Evolutionary conservation across 2,329 filamentous ascomycete species (phyloP), one percentile per base, ranked within the genome.

Genomic region (Pseudopithomyces maydicus): DNA sequence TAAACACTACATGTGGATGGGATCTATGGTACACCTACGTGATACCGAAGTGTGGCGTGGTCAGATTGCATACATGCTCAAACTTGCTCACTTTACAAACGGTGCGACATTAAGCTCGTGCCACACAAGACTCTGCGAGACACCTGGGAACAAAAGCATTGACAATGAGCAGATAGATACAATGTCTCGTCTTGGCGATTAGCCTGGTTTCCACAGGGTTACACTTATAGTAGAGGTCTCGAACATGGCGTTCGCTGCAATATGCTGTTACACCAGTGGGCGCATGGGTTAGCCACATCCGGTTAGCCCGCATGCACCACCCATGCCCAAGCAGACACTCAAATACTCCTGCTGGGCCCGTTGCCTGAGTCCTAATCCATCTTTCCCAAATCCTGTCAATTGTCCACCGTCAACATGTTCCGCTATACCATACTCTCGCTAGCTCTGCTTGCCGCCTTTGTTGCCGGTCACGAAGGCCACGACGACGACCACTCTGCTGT

Each of bases 61-160:
- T 43, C 5, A 43, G 36, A 51, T 35, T 23, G 20, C 15, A 43
- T 51, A 51, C 48, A 29, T 41, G 48, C 48, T 42, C 48, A 51
- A 51, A 51, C 39, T 51, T 51, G 48, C 48, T 51, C 48, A 42
- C 15, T 22, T 22, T 2, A 11, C 17, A 35, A 11, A n/a, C 19
- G 6, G 8, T 8, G 26, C 26, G 26, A 29, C 44, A 14, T 35
- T 17, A 7, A 22, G 29, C 43, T 29, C 41, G 17, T 32, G 15
- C 3, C 14, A 32, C 43, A 17, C 8, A 22, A 29, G 29, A 29
- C 26, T 29, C 8, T 8, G 8, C 26, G 26, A 29, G 26, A 29
- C 26, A 29, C 26, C 8, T 29, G 5, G 26, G 8, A 29, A 29
- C 26, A 8, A 4, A 29, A 29, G 26, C 35, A 38, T 38, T 38